Evolutionary conservation across 2,329 filamentous ascomycete species (phyloP), one percentile per base, ranked within the genome.

Genomic region (Curvularia hawaiiensis): DNA sequence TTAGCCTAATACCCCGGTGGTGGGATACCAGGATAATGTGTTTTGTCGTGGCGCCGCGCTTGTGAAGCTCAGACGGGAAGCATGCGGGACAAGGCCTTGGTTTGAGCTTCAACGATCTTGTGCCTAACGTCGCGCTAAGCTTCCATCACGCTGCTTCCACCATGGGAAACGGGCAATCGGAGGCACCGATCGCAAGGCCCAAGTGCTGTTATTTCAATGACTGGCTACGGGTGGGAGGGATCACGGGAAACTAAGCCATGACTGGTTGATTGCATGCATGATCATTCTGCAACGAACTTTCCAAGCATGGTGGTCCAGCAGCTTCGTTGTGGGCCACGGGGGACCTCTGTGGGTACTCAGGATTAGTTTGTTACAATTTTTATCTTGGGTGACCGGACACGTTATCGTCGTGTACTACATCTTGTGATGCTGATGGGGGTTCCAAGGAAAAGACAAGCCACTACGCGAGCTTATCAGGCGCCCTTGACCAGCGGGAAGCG

Each of bases 1-100:
- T 62, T 62, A 62, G 53, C 57, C 60, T 60, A 52, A 55, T 60
- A 54, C 45, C 40, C 54, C 54, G 24, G 58, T 60, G 58, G 58
- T 47, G 35, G 50, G 47, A 51, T 30, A 41, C 33, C 33, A 52
- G 46, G 33, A 41, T 50, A 45, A 45, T 50, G 26, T 51, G 22
- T 20, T 14, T 33, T 40, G 33, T 53, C 24, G 50, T 54, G 47
- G 46, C 47, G 50, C 43, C 22, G 54, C 57, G 41, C 53, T 49
- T 53, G 50, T 40, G 49, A n/a, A 48, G 46, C 41, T 44, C 43
- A 49, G 46, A 57, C 46, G 45, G n/a, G 28, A 43, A 48, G 49
- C 54, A n/a, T 35, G 50, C 38, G 50, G 54, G 57, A 52, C 45
- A 39, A 47, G 54, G 33, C 39, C 18, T 41, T 44, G 46, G 52